Percentiles rank a stretch among this genome's conserved stretches.
These are phyloP conservation scores for Houttuynia cordata DNA, from an alignment of 164 flowering plant species.

Conservation along the genomic window DNA sequence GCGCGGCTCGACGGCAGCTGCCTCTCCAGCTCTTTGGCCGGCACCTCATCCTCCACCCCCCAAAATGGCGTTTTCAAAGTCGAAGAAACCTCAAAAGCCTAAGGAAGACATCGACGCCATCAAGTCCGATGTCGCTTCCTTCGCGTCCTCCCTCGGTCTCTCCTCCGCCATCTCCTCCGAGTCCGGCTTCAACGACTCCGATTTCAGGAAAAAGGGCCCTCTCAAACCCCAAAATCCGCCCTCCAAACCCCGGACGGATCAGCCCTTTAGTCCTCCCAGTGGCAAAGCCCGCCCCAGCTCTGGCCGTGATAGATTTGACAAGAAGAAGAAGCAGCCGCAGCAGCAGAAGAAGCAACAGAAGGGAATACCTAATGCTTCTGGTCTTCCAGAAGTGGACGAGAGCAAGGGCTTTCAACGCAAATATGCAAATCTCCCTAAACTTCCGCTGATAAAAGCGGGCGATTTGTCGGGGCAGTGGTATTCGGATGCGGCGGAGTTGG, in stretches of 20 bases:
- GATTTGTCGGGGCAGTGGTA: slow-evolving; percentile 52
- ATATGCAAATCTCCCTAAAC: slow-evolving; percentile 45
- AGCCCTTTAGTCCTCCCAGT: background rate
- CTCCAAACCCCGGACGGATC: background rate
- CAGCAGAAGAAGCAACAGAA: background rate
- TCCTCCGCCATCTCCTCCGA: slow-evolving; percentile 30
- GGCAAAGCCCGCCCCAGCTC: background rate
- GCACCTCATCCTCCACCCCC: too few species aligned
- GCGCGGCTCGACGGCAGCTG: too few species aligned
- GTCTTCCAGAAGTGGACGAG: slow-evolving; percentile 1
- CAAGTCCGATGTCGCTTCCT: slow-evolving; percentile 61
- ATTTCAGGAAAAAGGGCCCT: slow-evolving; percentile 53
- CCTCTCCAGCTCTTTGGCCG: too few species aligned
- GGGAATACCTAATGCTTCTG: background rate
- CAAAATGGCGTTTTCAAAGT: slow-evolving; percentile 28
- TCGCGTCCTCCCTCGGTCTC: slow-evolving; percentile 73
- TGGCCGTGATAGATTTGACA: background rate
- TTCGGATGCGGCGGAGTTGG: slow-evolving; percentile 55
- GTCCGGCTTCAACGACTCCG: slow-evolving; percentile 74
- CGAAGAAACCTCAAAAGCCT: slow-evolving; percentile 18
- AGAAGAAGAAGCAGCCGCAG: background rate
- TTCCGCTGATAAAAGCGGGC: slow-evolving; percentile 60
- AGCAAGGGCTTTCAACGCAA: slow-evolving; percentile 3
- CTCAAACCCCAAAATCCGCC: slow-evolving; percentile 22
- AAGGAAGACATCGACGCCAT: slow-evolving; percentile 28